These are phyloP conservation scores for Colletotrichum agaves DNA, from an alignment of 2,329 filamentous ascomycete genomes.

Conservation along the genomic window DNA sequence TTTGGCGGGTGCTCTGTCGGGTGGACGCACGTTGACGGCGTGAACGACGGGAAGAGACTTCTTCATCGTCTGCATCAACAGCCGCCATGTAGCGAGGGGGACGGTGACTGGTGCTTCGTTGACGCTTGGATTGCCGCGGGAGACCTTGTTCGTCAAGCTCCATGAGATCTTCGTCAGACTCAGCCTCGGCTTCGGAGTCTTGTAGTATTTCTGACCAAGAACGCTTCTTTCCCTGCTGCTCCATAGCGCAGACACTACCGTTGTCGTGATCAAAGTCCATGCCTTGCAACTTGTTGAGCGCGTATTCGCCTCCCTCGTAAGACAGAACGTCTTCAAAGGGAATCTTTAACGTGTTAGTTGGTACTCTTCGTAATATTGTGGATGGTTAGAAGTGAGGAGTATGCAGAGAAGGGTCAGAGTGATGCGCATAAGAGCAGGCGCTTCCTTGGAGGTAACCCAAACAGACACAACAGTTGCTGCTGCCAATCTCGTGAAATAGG, in stretches of 20 bases:
- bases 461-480: not conserved
- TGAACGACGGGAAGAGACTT: constrained; percentile 6
- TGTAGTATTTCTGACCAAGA: constrained; percentile 18
- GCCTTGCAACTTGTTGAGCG: constrained; percentile 13
- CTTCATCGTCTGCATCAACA: constrained; percentile 26
- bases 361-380: not conserved
- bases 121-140: constrained; percentile 5
- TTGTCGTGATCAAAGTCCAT: not conserved
- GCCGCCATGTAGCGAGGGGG: not conserved
- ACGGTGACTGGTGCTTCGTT: constrained; percentile 4
- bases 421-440: too few species aligned
- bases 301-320: constrained; percentile 21
- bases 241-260: not conserved
- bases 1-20: constrained; percentile 14
- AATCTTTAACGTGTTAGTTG: constrained; percentile 16
- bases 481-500: not conserved
- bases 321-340: constrained; percentile 18
- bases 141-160: constrained; percentile 24
- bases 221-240: constrained; percentile 7
- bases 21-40: constrained; percentile 23
- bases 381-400: too few species aligned
- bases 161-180: constrained; percentile 6
- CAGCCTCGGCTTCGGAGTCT: constrained; percentile 8
- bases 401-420: too few species aligned
- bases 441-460: not conserved